Evolutionary conservation across 768 basidiomycete species (phyloP).

Genomic region (Termitomyces sp.): DNA sequence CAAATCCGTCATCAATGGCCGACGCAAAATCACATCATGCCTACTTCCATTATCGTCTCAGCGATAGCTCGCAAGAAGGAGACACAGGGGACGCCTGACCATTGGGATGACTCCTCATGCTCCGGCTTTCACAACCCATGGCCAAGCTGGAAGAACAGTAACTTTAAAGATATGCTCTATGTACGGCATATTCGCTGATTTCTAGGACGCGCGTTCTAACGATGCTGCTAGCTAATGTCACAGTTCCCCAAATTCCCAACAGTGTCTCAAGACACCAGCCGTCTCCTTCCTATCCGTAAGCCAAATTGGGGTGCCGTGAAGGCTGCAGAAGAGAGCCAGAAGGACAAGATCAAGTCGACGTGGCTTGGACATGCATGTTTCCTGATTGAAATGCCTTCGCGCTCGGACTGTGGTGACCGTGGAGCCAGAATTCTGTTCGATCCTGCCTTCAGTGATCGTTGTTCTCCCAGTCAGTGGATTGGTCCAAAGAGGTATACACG

Average conservation of each 20-base stretch:
- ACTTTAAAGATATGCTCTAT: conserved; percentile 11
- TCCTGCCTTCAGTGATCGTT: conserved; percentile 47
- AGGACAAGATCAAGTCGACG: conserved; percentile 40
- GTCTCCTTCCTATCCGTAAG: conserved; percentile 26
- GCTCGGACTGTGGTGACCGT: conserved; percentile 16
- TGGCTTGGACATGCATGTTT: conserved; percentile 56
- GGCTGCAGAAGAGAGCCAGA: conserved; percentile 13
- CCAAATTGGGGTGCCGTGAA: conserved; percentile 31
- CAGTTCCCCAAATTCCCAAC: conserved; percentile 5
- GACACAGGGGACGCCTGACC: conserved; percentile 14
- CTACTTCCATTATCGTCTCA: neutral
- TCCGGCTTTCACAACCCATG: conserved; percentile 24
- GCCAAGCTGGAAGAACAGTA: conserved; percentile 17
- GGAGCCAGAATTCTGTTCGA: conserved; percentile 48
- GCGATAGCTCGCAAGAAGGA: neutral
- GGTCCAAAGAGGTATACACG: conserved; percentile 46
- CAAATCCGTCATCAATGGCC: neutral
- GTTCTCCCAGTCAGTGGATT: conserved; percentile 37
- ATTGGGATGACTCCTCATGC: conserved; percentile 19
- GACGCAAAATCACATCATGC: neutral
- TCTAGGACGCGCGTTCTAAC: neutral
- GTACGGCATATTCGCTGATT: neutral
- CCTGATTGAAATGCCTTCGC: conserved; percentile 42
- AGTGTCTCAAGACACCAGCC: conserved; percentile 5
- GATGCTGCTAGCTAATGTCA: neutral